Evolutionary conservation across 2,329 filamentous ascomycete genomes (phyloP), one percentile per base, ranked within the genome.

Genomic region (Paraphoma sp.): DNA sequence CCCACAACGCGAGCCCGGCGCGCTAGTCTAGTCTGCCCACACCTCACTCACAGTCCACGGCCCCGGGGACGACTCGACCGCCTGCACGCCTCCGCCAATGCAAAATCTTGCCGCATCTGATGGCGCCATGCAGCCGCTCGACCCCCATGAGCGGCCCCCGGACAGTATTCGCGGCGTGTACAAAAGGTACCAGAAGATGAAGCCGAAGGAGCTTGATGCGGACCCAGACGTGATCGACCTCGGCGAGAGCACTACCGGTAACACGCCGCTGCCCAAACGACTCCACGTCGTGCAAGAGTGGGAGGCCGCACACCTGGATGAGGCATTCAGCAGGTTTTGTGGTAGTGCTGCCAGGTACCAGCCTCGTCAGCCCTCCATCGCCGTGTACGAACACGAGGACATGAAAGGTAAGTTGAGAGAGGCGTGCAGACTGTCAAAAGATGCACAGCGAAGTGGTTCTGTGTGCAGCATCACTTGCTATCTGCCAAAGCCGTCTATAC

Each of bases 81-180:
- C 23, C 23, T 23, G 3, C 23, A 23, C 23, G 23, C 23, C 23
- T 23, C 23, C 23, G 5, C 23, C 23, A 23, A 23, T 5, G 23
- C 23, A 23, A 23, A 23, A 23, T 23, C 5, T 23, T 5, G 23
- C 43, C 45, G 6, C 33, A 38, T 38, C n/a, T 38, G 33, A 43
- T 10, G 16, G 28, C 41, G 43, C 47, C 3, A 74, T 72, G 70
- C 53, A 64, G 28, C 28, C 59, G 38, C 80, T 93, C 2, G 90
- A 96, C 76, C 89, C 93, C 29, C 87, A 94, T 73, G 87, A 92
- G 75, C 87, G 88, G 66, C 91, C 93, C 1, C 91, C 93, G 3
- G 86, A 88, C 11, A 76, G 81, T 48, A 81, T 97, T 63, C 87
- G 88, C 59, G 79, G 84, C 45, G 79, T 87, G 51, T 97, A 92